Evolutionary conservation across 169 alveolate genomes (phyloP).

Genomic region (Fabrea salina): DNA sequence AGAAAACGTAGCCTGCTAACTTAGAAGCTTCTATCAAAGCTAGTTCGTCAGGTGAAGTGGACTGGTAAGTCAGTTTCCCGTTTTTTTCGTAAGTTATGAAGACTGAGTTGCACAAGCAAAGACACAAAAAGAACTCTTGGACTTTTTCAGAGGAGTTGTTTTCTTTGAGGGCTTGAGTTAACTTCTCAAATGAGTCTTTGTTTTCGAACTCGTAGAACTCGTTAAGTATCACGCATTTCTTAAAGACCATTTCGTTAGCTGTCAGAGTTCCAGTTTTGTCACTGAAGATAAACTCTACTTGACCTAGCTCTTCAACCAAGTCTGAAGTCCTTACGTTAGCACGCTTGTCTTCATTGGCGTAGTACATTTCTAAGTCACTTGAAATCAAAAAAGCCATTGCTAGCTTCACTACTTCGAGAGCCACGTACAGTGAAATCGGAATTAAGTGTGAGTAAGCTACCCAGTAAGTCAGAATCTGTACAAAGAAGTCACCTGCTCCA

Average conservation of each 20-base stretch:
- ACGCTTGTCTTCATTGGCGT: conserved; percentile 66
- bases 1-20: background rate
- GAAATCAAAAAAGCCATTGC: background rate
- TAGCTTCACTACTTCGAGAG: conserved; percentile 26
- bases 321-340: conserved; percentile 82
- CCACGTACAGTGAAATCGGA: conserved; percentile 29
- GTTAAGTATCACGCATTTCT: conserved; percentile 64
- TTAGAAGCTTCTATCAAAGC: conserved; percentile 68
- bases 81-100: background rate
- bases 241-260: conserved; percentile 94
- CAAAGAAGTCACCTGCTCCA: background rate
- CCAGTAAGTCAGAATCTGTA: background rate
- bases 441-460: conserved; percentile 29
- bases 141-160: background rate
- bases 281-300: conserved; percentile 92
- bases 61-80: background rate
- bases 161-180: background rate
- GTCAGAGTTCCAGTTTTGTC: conserved; percentile 99
- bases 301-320: conserved; percentile 95
- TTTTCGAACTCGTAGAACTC: conserved; percentile 42
- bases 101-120: background rate
- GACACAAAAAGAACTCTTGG: background rate
- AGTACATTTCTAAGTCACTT: conserved; percentile 31
- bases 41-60: conserved; percentile 68
- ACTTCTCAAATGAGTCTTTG: background rate